Conservation (phyloP, 1,139 yeast genomes). For the Geotrichum reessii region DNA sequence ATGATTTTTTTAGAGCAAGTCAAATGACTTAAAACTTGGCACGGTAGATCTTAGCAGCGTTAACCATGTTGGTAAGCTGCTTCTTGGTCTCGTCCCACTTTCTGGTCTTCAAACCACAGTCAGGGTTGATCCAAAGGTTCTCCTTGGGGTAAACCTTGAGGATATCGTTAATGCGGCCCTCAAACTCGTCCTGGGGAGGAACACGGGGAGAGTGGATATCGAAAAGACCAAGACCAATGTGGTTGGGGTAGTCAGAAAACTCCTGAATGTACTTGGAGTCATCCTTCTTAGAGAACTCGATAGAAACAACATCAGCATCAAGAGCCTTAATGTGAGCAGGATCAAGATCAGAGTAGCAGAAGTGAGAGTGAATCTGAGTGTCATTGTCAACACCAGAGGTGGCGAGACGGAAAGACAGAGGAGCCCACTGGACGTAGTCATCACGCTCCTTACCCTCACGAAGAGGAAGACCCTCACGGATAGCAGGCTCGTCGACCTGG, state of each 20-base stretch:
- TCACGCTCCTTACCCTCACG: conserved; percentile 97
- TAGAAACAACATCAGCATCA: conserved; percentile 98
- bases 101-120: conserved; percentile 99
- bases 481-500: conserved; percentile 99
- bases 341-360: conserved; percentile 99
- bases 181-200: conserved; percentile 94
- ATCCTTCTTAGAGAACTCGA: conserved; percentile 99
- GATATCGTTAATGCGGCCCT: conserved; percentile 87
- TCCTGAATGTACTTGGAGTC: conserved; percentile 97
- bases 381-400: conserved; percentile 94
- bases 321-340: conserved; percentile 98
- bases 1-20: conserved; percentile 10
- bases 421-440: conserved; percentile 97
- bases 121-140: conserved; percentile 99
- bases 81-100: conserved; percentile 86
- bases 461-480: conserved; percentile 99
- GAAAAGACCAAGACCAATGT: conserved; percentile 97
- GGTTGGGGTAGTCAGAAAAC: conserved; percentile 98
- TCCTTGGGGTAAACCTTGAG: conserved; percentile 95
- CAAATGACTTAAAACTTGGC: conserved; percentile 38
- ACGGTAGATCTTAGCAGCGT: conserved; percentile 96
- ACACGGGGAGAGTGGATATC: conserved; percentile 99
- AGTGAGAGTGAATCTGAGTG: conserved; percentile 98
- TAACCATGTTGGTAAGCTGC: conserved; percentile 92
- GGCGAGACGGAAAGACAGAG: conserved; percentile 98